Evolutionary conservation across 2,329 filamentous ascomycete genomes (phyloP).

Genomic region (Biscogniauxia mediterranea): DNA sequence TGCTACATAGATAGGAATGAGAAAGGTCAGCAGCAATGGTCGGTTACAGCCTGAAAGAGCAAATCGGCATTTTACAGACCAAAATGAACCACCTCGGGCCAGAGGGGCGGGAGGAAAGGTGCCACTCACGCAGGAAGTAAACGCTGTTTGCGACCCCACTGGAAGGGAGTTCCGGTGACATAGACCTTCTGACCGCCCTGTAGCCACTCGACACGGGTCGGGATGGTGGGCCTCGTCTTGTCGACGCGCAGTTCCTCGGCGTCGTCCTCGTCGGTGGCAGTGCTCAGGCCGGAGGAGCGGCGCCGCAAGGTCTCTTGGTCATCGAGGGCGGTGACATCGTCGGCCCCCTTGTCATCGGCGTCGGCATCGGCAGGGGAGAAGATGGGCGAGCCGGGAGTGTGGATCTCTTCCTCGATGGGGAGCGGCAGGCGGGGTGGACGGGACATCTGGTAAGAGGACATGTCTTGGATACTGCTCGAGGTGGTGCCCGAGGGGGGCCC

Average conservation of each 20-base stretch:
- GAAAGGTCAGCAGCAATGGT: constrained; percentile 9
- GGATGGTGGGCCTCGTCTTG: constrained; percentile 74
- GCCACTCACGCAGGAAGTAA: constrained; percentile 76
- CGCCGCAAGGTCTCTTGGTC: constrained; percentile 48
- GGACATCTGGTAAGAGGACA: constrained; percentile 58
- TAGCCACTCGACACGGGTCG: constrained; percentile 83
- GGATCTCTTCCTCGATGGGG: constrained; percentile 87
- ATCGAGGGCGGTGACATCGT: constrained; percentile 52
- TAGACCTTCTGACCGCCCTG: constrained; percentile 85
- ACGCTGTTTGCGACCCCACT: constrained; percentile 93
- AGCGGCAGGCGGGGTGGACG: constrained; percentile 87
- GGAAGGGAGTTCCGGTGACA: constrained; percentile 94
- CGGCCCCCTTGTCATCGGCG: constrained; percentile 45
- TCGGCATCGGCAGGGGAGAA: constrained; percentile 71
- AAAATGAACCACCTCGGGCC: not conserved
- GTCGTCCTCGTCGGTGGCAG: constrained; percentile 73
- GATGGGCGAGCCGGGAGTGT: constrained; percentile 88
- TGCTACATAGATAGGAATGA: constrained; percentile 36
- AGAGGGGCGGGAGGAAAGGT: constrained; percentile 7
- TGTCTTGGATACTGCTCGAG: constrained; percentile 60
- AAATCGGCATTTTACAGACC: not conserved
- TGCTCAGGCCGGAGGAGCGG: constrained; percentile 58
- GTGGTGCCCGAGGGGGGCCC: constrained; percentile 46
- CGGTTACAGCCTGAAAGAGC: too few relatives aligned
- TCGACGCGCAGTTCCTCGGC: constrained; percentile 74